Conservation (phyloP, 2,329 filamentous ascomycete genomes). For the Colletotrichum sp. region DNA sequence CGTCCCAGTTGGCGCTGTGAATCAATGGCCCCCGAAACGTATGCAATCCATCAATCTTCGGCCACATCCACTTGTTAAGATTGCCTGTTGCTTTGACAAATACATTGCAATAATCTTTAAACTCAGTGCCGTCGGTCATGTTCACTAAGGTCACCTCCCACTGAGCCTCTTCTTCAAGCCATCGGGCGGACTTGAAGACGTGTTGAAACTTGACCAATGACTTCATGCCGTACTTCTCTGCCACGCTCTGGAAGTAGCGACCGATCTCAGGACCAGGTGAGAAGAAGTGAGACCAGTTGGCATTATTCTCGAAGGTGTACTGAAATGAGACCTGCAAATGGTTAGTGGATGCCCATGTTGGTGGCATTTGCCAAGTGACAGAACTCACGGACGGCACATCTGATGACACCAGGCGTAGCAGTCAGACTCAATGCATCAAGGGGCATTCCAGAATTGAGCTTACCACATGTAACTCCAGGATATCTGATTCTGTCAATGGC, state of each 20-base stretch:
- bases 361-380: background rate
- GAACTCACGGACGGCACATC: background rate
- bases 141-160: background rate
- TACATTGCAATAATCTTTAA: background rate
- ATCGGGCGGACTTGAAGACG: background rate
- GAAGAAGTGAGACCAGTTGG: background rate
- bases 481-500: background rate
- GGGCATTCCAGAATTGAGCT: background rate
- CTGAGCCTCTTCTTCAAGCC: background rate
- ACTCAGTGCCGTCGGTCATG: background rate
- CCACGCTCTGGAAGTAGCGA: background rate
- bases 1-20: background rate
- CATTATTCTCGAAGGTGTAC: background rate
- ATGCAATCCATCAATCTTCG: background rate
- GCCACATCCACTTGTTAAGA: background rate
- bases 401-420: background rate
- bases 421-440: background rate
- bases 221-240: background rate
- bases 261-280: background rate
- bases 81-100: background rate
- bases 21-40: background rate
- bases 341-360: background rate
- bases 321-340: background rate
- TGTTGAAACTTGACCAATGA: background rate
- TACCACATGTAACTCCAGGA: background rate